Conservation (phyloP, 176 grass and related monocot genomes). For the Leersia perrieri region DNA sequence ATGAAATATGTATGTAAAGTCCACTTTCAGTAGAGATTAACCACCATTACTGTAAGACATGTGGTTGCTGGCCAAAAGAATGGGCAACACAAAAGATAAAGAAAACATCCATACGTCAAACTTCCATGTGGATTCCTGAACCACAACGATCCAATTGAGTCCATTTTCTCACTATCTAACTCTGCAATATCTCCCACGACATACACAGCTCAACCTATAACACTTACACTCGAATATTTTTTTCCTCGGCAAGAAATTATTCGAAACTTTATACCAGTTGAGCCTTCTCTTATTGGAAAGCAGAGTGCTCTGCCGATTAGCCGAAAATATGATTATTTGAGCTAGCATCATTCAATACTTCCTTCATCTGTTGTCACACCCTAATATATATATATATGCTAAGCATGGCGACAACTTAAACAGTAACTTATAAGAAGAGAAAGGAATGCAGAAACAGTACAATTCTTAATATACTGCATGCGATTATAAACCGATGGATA, state of each 20-base stretch:
- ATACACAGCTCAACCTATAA: no score
- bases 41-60: slow-evolving; percentile 10
- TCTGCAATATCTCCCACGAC: not conserved
- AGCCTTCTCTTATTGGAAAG: no score
- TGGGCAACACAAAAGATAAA: not conserved
- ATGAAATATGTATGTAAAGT: not conserved
- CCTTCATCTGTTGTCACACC: no score
- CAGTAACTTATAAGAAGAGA: not conserved
- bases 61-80: slow-evolving; percentile 5
- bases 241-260: no score
- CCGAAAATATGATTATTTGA: not conserved
- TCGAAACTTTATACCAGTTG: no score
- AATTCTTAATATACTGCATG: not conserved
- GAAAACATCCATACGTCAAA: not conserved
- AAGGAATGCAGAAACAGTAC: not conserved
- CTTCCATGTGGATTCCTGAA: not conserved
- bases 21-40: not conserved
- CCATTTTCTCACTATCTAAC: not conserved
- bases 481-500: not conserved
- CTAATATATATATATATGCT: no score
- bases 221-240: no score
- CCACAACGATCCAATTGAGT: not conserved
- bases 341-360: not conserved
- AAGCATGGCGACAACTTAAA: not conserved
- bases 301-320: no score